phyloP scores from a whole-genome alignment of 192 early-diverging fungal species.

The Linnemannia exigua region DNA sequence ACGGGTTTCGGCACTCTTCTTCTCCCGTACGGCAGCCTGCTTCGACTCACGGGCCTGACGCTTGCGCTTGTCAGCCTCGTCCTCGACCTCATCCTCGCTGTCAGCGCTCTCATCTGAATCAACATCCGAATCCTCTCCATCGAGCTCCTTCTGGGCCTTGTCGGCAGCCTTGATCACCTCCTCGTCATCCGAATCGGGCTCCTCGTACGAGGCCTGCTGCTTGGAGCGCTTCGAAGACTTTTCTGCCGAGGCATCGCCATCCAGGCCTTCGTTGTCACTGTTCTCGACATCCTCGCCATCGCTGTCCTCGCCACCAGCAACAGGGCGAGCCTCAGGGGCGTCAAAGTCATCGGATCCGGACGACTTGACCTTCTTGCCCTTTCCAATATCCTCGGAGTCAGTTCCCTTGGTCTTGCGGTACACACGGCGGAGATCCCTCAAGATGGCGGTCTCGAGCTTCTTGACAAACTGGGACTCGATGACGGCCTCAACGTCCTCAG shows the following conservation, averaged over 20 bases:
- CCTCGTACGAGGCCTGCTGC: slow-evolving; percentile 85
- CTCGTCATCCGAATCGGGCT: slow-evolving; percentile 89
- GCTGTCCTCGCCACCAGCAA: slow-evolving; percentile 56
- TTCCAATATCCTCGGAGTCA: slow-evolving; percentile 51
- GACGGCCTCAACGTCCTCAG: slow-evolving; percentile 76
- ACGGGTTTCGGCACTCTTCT: slow-evolving; percentile 27
- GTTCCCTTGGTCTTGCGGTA: slow-evolving; percentile 57
- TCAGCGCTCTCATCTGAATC: slow-evolving; percentile 45
- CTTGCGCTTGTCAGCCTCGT: slow-evolving; percentile 50
- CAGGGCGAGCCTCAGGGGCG: slow-evolving; percentile 62
- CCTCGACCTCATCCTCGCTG: slow-evolving; percentile 49
- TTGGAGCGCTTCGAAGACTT: slow-evolving; percentile 71
- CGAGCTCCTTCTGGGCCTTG: slow-evolving; percentile 51
- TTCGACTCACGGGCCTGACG: slow-evolving; percentile 42
- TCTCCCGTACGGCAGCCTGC: slow-evolving; percentile 35
- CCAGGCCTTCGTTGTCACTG: slow-evolving; percentile 68
- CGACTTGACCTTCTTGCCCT: slow-evolving; percentile 55
- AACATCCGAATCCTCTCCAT: slow-evolving; percentile 58
- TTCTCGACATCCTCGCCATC: slow-evolving; percentile 68
- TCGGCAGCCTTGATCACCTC: slow-evolving; percentile 60
- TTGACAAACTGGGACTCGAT: slow-evolving; percentile 84
- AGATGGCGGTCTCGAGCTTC: slow-evolving; percentile 81
- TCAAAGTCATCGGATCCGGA: slow-evolving; percentile 67
- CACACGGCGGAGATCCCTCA: slow-evolving; percentile 80
- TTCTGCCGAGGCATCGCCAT: slow-evolving; percentile 81